Evolutionary conservation across 2,329 filamentous ascomycete genomes (phyloP).

Genomic region (Chaetomium globosum): DNA sequence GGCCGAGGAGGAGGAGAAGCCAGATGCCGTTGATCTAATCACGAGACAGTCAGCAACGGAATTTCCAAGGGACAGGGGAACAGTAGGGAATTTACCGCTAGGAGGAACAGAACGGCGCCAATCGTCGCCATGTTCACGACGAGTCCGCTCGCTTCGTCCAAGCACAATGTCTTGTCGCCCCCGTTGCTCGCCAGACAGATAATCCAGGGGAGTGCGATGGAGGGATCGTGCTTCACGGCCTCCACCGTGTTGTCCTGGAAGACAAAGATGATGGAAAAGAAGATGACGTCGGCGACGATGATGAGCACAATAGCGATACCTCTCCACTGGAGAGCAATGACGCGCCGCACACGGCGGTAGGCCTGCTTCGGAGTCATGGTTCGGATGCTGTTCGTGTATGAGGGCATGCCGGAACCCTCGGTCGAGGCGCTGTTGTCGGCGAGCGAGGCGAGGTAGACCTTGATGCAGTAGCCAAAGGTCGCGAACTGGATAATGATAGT

Average conservation of each 20-base stretch:
- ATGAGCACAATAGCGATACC: constrained; percentile 87
- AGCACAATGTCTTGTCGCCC: constrained; percentile 68
- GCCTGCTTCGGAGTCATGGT: constrained; percentile 83
- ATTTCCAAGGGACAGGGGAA: not conserved
- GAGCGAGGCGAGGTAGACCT: constrained; percentile 86
- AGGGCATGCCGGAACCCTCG: constrained; percentile 71
- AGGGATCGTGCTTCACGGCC: constrained; percentile 56
- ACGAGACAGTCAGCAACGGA: constrained; percentile 20
- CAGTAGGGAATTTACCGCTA: constrained; percentile 54
- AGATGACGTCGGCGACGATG: constrained; percentile 88
- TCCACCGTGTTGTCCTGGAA: constrained; percentile 76
- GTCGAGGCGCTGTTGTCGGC: constrained; percentile 72
- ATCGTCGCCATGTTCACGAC: constrained; percentile 77
- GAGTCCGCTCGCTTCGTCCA: constrained; percentile 60
- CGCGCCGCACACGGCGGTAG: constrained; percentile 81
- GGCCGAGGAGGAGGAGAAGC: constrained; percentile 77
- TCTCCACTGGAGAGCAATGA: constrained; percentile 91
- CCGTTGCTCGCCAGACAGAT: constrained; percentile 63
- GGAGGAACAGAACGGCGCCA: constrained; percentile 76
- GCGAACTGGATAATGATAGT: constrained; percentile 79
- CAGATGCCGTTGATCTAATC: constrained; percentile 78
- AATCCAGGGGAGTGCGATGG: constrained; percentile 66
- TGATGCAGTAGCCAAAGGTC: constrained; percentile 90
- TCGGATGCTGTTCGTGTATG: constrained; percentile 73
- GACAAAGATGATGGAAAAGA: constrained; percentile 90